These are phyloP conservation scores for Otatea glauca DNA, from an alignment of 176 grass and related monocot genomes.

Conservation along the genomic window DNA sequence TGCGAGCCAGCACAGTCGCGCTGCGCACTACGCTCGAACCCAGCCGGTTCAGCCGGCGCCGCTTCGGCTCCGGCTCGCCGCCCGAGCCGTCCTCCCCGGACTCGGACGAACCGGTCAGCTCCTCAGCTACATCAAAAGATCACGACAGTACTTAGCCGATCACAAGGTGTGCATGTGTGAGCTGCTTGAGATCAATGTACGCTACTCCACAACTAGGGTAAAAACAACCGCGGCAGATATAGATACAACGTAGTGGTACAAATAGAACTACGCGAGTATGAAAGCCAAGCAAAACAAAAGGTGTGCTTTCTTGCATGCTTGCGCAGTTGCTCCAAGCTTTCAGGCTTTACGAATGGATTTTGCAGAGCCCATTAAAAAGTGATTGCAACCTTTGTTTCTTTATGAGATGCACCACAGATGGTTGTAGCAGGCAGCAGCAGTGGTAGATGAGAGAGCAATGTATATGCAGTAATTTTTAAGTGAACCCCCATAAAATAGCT, in stretches of 20 bases:
- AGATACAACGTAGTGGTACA: not conserved
- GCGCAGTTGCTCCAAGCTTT: constrained; percentile 38
- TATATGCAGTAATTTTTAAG: not conserved
- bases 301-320: constrained; percentile 45
- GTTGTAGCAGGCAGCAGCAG: not conserved
- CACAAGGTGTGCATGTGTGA: not conserved
- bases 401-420: constrained; percentile 5
- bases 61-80: constrained; percentile 75
- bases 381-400: constrained; percentile 36
- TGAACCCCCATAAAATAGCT: constrained; percentile 9
- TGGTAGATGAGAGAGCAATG: not conserved
- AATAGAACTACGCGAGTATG: not conserved
- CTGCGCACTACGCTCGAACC: constrained; percentile 88
- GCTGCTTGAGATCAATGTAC: not conserved
- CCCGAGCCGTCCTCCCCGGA: constrained; percentile 47
- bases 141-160: not conserved
- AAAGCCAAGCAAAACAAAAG: constrained; percentile 41
- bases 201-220: not conserved
- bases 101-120: constrained; percentile 73
- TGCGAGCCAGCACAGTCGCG: constrained; percentile 85
- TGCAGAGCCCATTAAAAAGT: constrained; percentile 38
- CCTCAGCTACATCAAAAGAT: constrained; percentile 49
- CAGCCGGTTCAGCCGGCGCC: constrained; percentile 63
- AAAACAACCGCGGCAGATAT: not conserved
- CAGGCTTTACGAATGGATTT: constrained; percentile 50